These are phyloP conservation scores for Brassica juncea DNA, from an alignment of 345 rosid genomes.

Conservation along the genomic window DNA sequence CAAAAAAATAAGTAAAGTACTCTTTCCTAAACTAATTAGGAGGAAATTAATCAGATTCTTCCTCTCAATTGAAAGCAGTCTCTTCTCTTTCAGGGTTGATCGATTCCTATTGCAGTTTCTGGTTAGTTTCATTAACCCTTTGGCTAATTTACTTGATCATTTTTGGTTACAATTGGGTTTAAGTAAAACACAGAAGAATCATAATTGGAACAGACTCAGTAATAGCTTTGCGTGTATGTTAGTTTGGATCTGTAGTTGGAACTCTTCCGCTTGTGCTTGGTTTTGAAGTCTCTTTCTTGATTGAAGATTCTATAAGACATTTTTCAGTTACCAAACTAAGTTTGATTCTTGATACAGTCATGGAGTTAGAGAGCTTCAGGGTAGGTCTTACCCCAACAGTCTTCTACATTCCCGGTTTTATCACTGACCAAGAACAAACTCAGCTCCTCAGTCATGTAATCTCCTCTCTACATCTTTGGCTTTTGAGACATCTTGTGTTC, in stretches of 20 bases:
- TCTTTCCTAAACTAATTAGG: background rate
- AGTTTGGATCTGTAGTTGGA: background rate
- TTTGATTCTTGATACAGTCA: constrained; percentile 25
- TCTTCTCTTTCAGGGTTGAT: constrained; percentile 28
- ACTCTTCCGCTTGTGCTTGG: background rate
- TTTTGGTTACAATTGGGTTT: background rate
- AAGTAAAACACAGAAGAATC: background rate
- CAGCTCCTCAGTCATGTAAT: constrained; percentile 58
- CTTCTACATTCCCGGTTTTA: constrained; percentile 63
- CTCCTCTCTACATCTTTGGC: background rate
- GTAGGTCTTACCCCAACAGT: constrained; percentile 73
- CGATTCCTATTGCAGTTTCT: background rate
- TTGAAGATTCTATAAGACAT: background rate
- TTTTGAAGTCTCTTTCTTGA: background rate
- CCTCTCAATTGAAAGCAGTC: constrained; percentile 14
- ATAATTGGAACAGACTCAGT: background rate
- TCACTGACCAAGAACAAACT: constrained; percentile 58
- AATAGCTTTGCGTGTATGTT: background rate
- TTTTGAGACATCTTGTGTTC: background rate
- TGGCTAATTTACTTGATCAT: background rate
- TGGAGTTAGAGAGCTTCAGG: constrained; percentile 47
- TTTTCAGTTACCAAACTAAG: background rate
- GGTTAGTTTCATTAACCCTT: constrained; percentile 20
- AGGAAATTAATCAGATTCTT: constrained; percentile 24
- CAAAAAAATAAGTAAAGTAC: background rate